Base-by-base conservation (phyloP, 2,329 filamentous ascomycete species). In the Fusarium sp. region DNA sequence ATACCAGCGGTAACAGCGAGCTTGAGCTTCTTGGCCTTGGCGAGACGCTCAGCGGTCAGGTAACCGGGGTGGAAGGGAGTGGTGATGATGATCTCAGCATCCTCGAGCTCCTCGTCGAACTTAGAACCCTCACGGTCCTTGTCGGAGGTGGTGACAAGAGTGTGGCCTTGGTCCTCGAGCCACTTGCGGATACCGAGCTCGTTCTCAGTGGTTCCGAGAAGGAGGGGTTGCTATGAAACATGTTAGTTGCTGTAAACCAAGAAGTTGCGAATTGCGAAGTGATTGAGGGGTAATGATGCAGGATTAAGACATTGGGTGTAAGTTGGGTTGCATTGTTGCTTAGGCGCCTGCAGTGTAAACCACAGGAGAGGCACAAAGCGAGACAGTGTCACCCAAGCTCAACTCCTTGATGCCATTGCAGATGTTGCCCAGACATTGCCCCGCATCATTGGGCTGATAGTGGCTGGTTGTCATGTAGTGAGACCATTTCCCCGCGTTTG, bases 51-150 rank as follows among this genome's bases (percentile, higher is more conserved):
- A 57, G 93, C 93, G 51, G 93, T 98, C 63, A 99, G 91, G 87
- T 99, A 99, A 72, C 95, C 96, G 57, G 95, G 95, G 87, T 98
- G 95, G 91, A 98, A 98, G 79, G 96, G 96, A 62, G 96, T 99
- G 75, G 96, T 99, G 84, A 99, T 98, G 88, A 99, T 98, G 83
- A 99, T 87, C 84, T 99, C 96, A 68, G 96, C 94, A 79, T 98
- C 96, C 67, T 96, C 94, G 58, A 99, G 89, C 85, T 99, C 93
- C 85, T 94, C 88, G 83, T 98, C 96, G 62, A 99, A 98, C 74
- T 88, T 92, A 66, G 95, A 98, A 87, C 91, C 88, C 84, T 93
- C 92, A 73, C 93, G 92, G 76, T 99, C 96, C 87, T 99, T 99
- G 87, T 98, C 93, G 46, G 94, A 97, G 72, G 96, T 99, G 77